Conservation (phyloP, 768 basidiomycete species). For the Rhizopogon sp. region DNA sequence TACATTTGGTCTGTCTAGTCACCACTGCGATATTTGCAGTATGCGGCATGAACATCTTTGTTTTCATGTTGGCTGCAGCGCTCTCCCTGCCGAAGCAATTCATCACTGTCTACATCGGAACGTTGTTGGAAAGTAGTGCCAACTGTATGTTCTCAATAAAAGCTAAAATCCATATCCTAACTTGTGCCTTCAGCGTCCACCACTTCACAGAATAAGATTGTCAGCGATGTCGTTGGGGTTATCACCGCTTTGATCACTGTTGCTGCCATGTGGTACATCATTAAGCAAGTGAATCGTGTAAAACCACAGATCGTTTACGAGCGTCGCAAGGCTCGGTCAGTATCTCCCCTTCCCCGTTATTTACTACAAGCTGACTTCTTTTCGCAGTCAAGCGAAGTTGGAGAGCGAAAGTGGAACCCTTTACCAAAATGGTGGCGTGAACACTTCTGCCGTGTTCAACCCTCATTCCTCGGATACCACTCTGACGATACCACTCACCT, state of each 20-base stretch:
- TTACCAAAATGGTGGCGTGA: constrained; percentile 25
- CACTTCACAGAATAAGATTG: constrained; percentile 49
- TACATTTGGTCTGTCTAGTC: constrained; percentile 38
- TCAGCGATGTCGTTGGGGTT: constrained; percentile 64
- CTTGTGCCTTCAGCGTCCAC: constrained; percentile 15
- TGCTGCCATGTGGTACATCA: constrained; percentile 82
- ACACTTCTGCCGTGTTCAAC: constrained; percentile 30
- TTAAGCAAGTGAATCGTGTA: constrained; percentile 59
- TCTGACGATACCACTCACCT: constrained; percentile 22
- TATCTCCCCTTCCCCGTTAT: neutral
- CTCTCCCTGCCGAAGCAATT: constrained; percentile 89
- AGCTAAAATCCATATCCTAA: neutral
- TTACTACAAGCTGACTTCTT: constrained; percentile 3
- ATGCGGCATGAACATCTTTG: constrained; percentile 79
- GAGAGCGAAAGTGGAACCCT: constrained; percentile 20
- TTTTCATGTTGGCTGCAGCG: constrained; percentile 75
- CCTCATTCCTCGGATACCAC: constrained; percentile 36
- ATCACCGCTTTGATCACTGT: constrained; percentile 70
- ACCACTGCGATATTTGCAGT: constrained; percentile 86
- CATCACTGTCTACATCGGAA: constrained; percentile 87
- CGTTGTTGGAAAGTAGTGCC: constrained; percentile 53
- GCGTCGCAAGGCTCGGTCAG: constrained; percentile 65
- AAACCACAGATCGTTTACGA: constrained; percentile 67
- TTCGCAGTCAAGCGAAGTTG: constrained; percentile 50
- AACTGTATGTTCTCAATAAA: constrained; percentile 14